A percentile compares a stretch with the other conserved stretches of the same genome.
These are phyloP conservation scores for Medicago lupulina DNA, from an alignment of 306 rosid genomes.

Conservation along the genomic window DNA sequence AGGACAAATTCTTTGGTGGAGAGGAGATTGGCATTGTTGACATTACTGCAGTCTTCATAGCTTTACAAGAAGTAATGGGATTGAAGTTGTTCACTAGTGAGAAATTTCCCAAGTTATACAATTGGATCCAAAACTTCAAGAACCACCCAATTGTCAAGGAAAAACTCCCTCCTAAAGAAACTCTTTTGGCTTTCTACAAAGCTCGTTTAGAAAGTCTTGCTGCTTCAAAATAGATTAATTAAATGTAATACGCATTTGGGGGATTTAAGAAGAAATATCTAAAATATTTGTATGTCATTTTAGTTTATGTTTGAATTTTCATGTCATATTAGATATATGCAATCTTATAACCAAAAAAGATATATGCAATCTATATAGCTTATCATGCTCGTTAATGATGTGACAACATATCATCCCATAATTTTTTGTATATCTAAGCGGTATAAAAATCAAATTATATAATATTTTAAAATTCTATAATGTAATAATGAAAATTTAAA, in stretches of 20 bases:
- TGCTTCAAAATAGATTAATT: not conserved
- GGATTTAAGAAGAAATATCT: not conserved
- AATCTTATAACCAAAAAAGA: too few species aligned
- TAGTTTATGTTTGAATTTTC: not conserved
- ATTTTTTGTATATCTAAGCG: too few species aligned
- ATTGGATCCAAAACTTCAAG: not conserved
- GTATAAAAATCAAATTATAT: too few species aligned
- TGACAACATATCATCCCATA: too few species aligned
- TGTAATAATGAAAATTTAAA: too few species aligned
- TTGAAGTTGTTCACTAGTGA: not conserved
- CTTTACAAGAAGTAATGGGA: not conserved
- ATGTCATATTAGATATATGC: too few species aligned
- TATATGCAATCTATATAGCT: too few species aligned
- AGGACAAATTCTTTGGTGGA: conserved; percentile 8
- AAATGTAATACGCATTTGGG: not conserved
- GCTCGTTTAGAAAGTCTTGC: not conserved
- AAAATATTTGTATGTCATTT: not conserved
- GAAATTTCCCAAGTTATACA: not conserved
- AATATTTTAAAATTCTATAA: too few species aligned
- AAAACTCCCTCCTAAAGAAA: not conserved
- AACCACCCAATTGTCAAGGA: conserved; percentile 1
- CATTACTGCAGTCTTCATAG: not conserved
- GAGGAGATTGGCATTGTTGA: not conserved
- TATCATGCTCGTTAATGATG: too few species aligned
- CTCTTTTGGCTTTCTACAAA: not conserved